phyloP scores from a whole-genome alignment of 139 green algal species.

The Coelastrella sp. region DNA sequence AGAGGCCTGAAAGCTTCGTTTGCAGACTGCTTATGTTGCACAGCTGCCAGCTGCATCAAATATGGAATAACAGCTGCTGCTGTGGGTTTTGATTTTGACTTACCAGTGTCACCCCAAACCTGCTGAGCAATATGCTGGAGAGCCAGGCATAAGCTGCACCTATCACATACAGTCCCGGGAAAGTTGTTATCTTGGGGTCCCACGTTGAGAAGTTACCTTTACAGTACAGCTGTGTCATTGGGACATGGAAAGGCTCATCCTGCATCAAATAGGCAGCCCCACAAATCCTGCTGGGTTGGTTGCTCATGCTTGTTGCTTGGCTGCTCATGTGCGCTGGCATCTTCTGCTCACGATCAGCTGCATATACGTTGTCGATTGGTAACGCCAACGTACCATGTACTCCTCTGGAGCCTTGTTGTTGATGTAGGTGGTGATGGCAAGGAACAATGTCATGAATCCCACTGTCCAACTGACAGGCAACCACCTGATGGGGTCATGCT shows the following conservation, averaged over 20 bases:
- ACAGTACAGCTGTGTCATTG: constrained; percentile 90
- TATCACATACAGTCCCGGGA: constrained; percentile 91
- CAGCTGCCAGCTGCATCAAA: too few species aligned
- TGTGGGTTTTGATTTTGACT: too few species aligned
- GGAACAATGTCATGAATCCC: neutral
- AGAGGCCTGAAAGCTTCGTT: too few species aligned
- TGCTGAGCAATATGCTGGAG: neutral
- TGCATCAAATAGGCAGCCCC: too few species aligned
- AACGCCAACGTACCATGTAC: neutral
- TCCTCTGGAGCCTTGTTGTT: neutral
- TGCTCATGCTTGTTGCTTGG: too few species aligned
- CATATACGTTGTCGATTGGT: too few species aligned
- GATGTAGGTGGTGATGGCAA: neutral
- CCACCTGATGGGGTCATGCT: neutral
- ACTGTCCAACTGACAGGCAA: neutral
- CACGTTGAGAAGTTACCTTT: constrained; percentile 73
- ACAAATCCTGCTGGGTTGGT: too few species aligned
- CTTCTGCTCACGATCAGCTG: neutral
- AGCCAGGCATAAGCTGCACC: constrained; percentile 49
- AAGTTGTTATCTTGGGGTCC: constrained; percentile 96
- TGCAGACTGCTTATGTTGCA: too few species aligned
- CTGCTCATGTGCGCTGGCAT: too few species aligned
- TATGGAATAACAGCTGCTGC: too few species aligned
- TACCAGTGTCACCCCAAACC: constrained; percentile 19
- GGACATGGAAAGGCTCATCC: constrained; percentile 96